Evolutionary conservation across 345 rosid species (phyloP).

Genomic region (Physaria fendleri): DNA sequence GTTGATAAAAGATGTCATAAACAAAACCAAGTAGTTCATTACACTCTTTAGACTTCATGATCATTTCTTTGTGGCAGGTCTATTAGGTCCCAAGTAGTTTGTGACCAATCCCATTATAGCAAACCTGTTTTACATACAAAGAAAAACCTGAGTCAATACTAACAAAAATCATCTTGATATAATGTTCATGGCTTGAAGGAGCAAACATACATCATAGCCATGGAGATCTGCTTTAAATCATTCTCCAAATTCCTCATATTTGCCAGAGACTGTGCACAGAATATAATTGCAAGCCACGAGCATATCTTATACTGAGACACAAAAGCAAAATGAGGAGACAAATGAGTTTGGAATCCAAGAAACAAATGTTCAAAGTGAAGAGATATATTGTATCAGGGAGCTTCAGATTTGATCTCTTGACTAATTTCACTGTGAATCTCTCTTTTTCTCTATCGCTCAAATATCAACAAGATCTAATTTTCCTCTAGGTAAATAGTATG

Average conservation of each 20-base stretch:
- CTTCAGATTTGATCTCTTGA: background rate
- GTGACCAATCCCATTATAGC: constrained; percentile 96
- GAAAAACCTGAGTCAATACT: constrained; percentile 5
- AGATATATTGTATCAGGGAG: background rate
- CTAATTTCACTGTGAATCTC: background rate
- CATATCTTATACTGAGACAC: constrained; percentile 75
- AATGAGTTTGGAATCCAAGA: background rate
- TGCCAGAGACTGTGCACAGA: constrained; percentile 86
- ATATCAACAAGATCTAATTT: background rate
- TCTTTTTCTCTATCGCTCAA: background rate
- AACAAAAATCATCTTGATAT: background rate
- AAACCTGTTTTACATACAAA: constrained; percentile 51
- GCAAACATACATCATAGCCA: constrained; percentile 92
- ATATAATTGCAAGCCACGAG: constrained; percentile 94
- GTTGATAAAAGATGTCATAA: background rate
- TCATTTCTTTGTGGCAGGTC: constrained; percentile 47
- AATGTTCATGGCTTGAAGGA: too few species aligned
- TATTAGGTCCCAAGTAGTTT: constrained; percentile 80
- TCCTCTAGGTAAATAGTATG: background rate
- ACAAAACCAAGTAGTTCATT: background rate
- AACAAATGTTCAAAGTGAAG: background rate
- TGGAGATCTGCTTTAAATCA: constrained; percentile 95
- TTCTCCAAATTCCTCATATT: constrained; percentile 84
- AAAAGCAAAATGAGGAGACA: background rate
- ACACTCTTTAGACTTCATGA: background rate